phyloP scores from a whole-genome alignment of 2,329 filamentous ascomycete species.

The Emergomyces orientalis region DNA sequence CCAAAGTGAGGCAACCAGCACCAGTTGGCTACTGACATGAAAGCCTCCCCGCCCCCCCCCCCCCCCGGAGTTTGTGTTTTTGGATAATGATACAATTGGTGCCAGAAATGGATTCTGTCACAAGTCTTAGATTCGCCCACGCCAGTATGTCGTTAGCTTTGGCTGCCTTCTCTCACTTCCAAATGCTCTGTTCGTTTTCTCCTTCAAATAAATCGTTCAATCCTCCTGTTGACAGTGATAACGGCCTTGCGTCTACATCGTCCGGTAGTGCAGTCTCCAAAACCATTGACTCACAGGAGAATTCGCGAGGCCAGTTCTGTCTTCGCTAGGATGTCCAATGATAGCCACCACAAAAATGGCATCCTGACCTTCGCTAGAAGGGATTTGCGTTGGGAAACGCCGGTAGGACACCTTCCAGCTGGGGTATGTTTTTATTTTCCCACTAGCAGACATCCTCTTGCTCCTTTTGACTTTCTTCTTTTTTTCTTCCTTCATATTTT shows the following conservation, averaged over 20 bases:
- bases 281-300: too few species aligned
- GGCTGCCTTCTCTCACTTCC: not conserved
- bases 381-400: not conserved
- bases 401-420: not conserved
- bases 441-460: too few species aligned
- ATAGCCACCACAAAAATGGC: not conserved
- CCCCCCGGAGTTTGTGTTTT: not conserved
- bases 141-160: not conserved
- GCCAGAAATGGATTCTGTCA: not conserved
- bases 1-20: not conserved
- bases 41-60: too few species aligned
- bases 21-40: not conserved
- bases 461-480: not conserved
- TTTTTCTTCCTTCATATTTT: not conserved
- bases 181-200: not conserved
- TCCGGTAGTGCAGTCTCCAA: too few species aligned
- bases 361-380: not conserved
- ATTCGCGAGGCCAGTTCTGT: not conserved
- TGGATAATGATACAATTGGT: not conserved
- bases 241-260: too few species aligned
- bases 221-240: not conserved
- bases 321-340: not conserved
- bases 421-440: not conserved
- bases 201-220: not conserved
- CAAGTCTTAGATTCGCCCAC: not conserved